Percentiles rank a stretch among this genome's conserved stretches.
phyloP scores from a whole-genome alignment of 176 grass and related monocot genomes.

The Panicum miliaceum region DNA sequence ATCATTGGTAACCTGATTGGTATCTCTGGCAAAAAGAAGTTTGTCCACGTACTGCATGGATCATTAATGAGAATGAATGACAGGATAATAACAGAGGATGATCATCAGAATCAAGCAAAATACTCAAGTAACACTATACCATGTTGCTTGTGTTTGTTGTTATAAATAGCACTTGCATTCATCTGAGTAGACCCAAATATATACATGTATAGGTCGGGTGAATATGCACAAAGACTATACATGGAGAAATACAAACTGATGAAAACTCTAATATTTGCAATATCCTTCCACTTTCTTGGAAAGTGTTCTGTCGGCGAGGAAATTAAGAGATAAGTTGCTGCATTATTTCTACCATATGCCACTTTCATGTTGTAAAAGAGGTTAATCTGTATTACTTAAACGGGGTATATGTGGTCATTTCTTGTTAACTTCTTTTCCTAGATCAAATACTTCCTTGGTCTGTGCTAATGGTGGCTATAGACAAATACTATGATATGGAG shows the following conservation, averaged over 20 bases:
- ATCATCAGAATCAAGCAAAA: conserved; percentile 21
- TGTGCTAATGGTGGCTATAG: too few relatives aligned
- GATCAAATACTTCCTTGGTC: background rate
- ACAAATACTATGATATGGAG: too few relatives aligned
- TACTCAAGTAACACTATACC: background rate
- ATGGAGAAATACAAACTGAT: background rate
- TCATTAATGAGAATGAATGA: conserved; percentile 34
- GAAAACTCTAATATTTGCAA: background rate
- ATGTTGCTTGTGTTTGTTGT: background rate
- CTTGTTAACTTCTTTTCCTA: background rate
- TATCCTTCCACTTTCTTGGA: background rate
- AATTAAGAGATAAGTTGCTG: background rate
- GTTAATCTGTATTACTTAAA: background rate
- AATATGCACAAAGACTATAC: background rate
- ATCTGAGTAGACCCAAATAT: conserved; percentile 10
- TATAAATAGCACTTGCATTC: background rate
- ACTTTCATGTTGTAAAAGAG: background rate
- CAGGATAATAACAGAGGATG: background rate
- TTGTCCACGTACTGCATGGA: conserved; percentile 90
- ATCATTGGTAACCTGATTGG: conserved; percentile 45
- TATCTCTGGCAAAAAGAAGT: conserved; percentile 72
- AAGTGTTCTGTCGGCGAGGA: background rate
- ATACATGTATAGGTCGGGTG: background rate
- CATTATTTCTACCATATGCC: background rate
- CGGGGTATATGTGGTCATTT: background rate